These are phyloP conservation scores for Fusarium sulawesiense DNA, from an alignment of 2,329 filamentous ascomycete genomes.

Conservation along the genomic window DNA sequence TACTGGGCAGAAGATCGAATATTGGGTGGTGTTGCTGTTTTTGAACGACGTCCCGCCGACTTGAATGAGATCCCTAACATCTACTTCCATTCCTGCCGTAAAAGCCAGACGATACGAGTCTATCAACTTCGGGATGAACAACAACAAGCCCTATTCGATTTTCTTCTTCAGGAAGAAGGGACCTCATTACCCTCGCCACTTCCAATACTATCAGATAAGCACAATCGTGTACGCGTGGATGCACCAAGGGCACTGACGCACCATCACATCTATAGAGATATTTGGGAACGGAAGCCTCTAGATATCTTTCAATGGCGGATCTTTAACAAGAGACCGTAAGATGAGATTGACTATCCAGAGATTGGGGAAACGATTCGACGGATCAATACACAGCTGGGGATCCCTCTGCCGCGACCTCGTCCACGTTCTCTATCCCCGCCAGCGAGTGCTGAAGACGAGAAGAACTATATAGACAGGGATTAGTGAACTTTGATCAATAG, in stretches of 20 bases:
- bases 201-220: slow-evolving; percentile 12
- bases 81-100: slow-evolving; percentile 25
- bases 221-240: slow-evolving; percentile 25
- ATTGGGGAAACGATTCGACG: slow-evolving; percentile 8
- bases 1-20: slow-evolving; percentile 34
- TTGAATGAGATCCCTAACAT: background rate
- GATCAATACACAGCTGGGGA: slow-evolving; percentile 7
- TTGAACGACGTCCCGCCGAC: background rate
- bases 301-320: background rate
- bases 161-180: slow-evolving; percentile 4
- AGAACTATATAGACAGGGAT: background rate
- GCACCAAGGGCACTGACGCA: slow-evolving; percentile 10
- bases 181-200: background rate
- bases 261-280: slow-evolving; percentile 23
- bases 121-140: slow-evolving; percentile 29
- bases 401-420: background rate
- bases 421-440: background rate
- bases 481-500: fast-evolving
- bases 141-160: slow-evolving; percentile 11
- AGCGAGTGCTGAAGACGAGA: fast-evolving
- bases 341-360: slow-evolving; percentile 28
- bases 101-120: slow-evolving; percentile 19
- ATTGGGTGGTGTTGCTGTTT: slow-evolving; percentile 16
- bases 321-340: slow-evolving; percentile 17
- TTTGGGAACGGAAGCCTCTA: slow-evolving; percentile 26